These are phyloP conservation scores for Globisporangium barbulae DNA, from an alignment of 352 stramenopile genomes.

Conservation along the genomic window DNA sequence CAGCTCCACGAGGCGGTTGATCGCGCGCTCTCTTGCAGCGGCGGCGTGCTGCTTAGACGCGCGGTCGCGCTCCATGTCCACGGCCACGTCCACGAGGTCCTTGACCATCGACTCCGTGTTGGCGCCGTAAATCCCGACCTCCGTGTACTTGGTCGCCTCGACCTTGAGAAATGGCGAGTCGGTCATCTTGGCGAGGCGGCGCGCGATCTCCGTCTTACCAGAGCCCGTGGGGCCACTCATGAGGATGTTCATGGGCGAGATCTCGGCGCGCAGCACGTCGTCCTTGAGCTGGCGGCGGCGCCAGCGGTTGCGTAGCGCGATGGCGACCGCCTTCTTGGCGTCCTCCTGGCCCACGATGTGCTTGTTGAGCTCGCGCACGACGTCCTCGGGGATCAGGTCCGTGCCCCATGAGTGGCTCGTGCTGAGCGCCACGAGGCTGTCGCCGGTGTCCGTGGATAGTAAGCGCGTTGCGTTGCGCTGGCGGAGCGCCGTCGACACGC, in stretches of 20 bases:
- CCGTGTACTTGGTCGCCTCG: conserved; percentile 99
- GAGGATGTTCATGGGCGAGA: conserved; percentile 99
- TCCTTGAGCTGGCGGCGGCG: conserved; percentile 92
- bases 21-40: conserved; percentile 84
- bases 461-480: background rate
- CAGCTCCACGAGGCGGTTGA: conserved; percentile 88
- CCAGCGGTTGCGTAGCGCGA: conserved; percentile 98
- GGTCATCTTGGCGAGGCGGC: conserved; percentile 96
- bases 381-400: conserved; percentile 86
- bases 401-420: conserved; percentile 20
- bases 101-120: conserved; percentile 99
- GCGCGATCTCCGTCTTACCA: conserved; percentile 98
- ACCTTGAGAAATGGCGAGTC: conserved; percentile 97
- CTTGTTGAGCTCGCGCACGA: conserved; percentile 94
- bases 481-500: background rate
- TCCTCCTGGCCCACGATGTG: conserved; percentile 96
- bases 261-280: conserved; percentile 77
- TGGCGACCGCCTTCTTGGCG: conserved; percentile 97
- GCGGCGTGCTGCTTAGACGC: conserved; percentile 82
- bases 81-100: conserved; percentile 95
- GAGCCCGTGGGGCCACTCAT: conserved; percentile 99
- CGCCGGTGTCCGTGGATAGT: background rate
- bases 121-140: conserved; percentile 98
- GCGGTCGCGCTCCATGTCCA: conserved; percentile 85
- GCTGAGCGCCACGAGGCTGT: conserved; percentile 11